Percentiles rank a stretch among this genome's conserved stretches.
phyloP scores from a whole-genome alignment of 495 filamentous ascomycete species.

The Aspergillus coremiiformis region DNA sequence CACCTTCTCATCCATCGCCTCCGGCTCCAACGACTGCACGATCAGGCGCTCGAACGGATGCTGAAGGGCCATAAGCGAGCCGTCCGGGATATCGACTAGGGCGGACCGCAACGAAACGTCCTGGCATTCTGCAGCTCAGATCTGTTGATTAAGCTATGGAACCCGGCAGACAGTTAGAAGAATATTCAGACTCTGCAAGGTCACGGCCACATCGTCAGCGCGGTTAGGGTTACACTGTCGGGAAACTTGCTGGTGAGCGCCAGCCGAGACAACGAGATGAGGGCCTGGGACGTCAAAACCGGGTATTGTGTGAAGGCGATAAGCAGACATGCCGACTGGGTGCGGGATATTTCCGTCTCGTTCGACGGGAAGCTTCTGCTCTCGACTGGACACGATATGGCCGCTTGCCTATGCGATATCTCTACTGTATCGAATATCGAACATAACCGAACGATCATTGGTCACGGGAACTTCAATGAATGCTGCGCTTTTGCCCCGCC shows the following conservation, averaged over 20 bases:
- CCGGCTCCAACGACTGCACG: conserved; percentile 90
- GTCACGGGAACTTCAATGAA: conserved; percentile 83
- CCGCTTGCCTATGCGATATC: conserved; percentile 79
- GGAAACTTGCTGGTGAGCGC: conserved; percentile 80
- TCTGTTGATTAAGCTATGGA: conserved; percentile 95
- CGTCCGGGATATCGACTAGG: conserved; percentile 85
- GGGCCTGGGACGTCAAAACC: conserved; percentile 82
- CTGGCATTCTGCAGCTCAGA: conserved; percentile 86
- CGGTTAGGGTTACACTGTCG: conserved; percentile 81
- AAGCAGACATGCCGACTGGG: conserved; percentile 80
- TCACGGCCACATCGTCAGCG: conserved; percentile 84
- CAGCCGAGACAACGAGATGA: conserved; percentile 66
- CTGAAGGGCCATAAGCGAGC: conserved; percentile 90
- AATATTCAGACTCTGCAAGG: conserved; percentile 88
- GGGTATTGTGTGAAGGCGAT: conserved; percentile 84
- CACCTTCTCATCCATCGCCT: conserved; percentile 81
- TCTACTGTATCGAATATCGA: conserved; percentile 50
- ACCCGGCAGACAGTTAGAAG: conserved; percentile 87
- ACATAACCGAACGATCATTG: conserved; percentile 70
- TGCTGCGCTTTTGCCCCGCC: conserved; percentile 84
- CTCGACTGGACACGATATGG: conserved; percentile 74
- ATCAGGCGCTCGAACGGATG: conserved; percentile 83
- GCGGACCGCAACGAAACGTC: conserved; percentile 74
- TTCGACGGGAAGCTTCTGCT: conserved; percentile 74
- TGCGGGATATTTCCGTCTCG: conserved; percentile 74